Conservation (phyloP, 257 asterid species). For the Solanum infundibuliforme region DNA sequence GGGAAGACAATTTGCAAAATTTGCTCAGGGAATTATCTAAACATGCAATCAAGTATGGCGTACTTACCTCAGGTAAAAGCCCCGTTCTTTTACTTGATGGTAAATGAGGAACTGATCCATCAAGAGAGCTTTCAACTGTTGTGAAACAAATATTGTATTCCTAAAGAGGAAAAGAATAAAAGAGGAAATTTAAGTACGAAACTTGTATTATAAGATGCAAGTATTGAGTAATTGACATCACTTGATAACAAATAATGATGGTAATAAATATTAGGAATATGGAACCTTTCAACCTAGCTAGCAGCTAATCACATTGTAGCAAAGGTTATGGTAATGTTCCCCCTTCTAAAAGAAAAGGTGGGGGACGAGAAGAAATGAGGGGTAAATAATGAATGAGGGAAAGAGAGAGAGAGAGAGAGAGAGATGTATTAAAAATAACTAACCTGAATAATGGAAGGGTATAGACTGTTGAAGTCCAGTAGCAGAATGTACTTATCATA, state of each 20-base stretch:
- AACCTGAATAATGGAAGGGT: conserved; percentile 98
- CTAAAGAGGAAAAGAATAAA: conserved; percentile 29
- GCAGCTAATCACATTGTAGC: neutral
- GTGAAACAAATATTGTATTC: conserved; percentile 97
- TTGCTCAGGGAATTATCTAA: neutral
- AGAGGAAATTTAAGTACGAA: neutral
- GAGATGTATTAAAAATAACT: conserved; percentile 7
- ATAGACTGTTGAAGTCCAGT: conserved; percentile 97
- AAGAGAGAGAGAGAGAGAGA: neutral
- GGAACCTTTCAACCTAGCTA: neutral
- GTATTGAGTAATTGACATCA: neutral
- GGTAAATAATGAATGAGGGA: neutral
- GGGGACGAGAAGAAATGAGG: neutral
- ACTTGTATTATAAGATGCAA: neutral
- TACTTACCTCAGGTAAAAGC: conserved; percentile 81
- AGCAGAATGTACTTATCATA: conserved; percentile 90
- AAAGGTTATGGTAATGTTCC: neutral
- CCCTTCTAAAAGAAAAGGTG: neutral
- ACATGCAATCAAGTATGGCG: neutral
- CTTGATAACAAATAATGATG: neutral
- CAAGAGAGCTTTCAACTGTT: conserved; percentile 71
- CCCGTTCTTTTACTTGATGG: conserved; percentile 72
- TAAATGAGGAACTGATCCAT: conserved; percentile 51
- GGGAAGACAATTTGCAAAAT: neutral
- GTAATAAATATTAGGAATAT: neutral